These are phyloP conservation scores for Puccinellia tenuiflora DNA, from an alignment of 176 grass and related monocot genomes.

Conservation along the genomic window DNA sequence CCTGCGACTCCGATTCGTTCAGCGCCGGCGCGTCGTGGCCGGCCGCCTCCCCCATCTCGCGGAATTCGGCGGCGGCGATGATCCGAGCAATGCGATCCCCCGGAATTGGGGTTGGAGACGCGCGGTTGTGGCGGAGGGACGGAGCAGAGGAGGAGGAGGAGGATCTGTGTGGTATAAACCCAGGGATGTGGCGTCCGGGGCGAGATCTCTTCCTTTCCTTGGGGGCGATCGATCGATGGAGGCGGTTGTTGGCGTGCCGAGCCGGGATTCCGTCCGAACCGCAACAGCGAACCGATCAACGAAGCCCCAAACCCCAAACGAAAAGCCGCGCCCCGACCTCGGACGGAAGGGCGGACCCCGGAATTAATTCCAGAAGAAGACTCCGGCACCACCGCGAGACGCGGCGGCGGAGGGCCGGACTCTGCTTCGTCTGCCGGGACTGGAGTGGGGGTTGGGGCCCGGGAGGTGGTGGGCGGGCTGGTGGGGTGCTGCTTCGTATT, in stretches of 20 bases:
- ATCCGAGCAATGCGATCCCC: not conserved
- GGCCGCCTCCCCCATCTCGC: slow-evolving; percentile 69
- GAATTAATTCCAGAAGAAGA: not conserved
- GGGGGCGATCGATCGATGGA: not conserved
- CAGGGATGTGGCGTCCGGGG: not conserved
- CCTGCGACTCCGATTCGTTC: not conserved
- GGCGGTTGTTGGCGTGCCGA: not conserved
- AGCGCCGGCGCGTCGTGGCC: slow-evolving; percentile 12
- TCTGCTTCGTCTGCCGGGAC: not conserved
- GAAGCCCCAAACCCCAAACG: not conserved
- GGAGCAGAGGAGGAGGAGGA: not conserved
- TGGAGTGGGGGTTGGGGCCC: not conserved
- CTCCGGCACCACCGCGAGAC: not conserved
- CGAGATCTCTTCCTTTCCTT: not conserved
- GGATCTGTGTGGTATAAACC: too few relatives aligned
- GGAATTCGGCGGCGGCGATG: too few relatives aligned
- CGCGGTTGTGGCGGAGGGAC: not conserved
- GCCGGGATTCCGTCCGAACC: not conserved
- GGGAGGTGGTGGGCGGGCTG: not conserved
- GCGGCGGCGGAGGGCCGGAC: not conserved
- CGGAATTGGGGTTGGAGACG: not conserved
- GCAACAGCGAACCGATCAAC: not conserved
- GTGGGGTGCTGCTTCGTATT: not conserved
- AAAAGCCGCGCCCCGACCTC: not conserved
- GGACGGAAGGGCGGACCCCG: not conserved